phyloP scores from a whole-genome alignment of 1,284 basidiomycete genomes.

The Hypsizygus ulmarius region DNA sequence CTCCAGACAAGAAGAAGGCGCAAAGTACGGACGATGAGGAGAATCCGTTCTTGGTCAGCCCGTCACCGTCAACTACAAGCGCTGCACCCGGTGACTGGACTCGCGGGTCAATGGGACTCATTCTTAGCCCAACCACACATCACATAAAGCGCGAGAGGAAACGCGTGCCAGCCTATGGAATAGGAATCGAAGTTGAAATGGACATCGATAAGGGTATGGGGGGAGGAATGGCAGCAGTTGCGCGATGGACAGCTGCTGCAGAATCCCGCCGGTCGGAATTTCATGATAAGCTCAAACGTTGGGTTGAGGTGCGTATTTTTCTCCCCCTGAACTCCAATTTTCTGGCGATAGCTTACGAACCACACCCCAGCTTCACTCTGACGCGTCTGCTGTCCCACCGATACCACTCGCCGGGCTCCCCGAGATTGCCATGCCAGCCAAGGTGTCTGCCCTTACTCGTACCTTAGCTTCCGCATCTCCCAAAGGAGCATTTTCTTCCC shows the following conservation, averaged over 20 bases:
- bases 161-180: slow-evolving; percentile 73
- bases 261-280: slow-evolving; percentile 60
- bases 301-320: slow-evolving; percentile 53
- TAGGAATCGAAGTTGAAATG: slow-evolving; percentile 83
- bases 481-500: slow-evolving; percentile 45
- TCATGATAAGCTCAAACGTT: slow-evolving; percentile 55
- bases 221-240: slow-evolving; percentile 79
- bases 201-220: slow-evolving; percentile 75
- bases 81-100: slow-evolving; percentile 59
- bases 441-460: slow-evolving; percentile 65
- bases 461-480: slow-evolving; percentile 70
- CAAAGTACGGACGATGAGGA: slow-evolving; percentile 48
- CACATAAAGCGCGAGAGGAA: slow-evolving; percentile 61
- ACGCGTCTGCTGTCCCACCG: slow-evolving; percentile 43
- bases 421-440: slow-evolving; percentile 45
- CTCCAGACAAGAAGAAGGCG: slow-evolving; percentile 20
- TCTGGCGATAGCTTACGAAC: too few relatives aligned
- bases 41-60: slow-evolving; percentile 66
- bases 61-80: slow-evolving; percentile 22
- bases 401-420: slow-evolving; percentile 69
- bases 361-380: slow-evolving; percentile 61
- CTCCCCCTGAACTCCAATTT: background rate
- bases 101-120: slow-evolving; percentile 73
- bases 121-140: slow-evolving; percentile 68
- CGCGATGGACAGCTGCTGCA: slow-evolving; percentile 72